Base-by-base conservation (phyloP, 495 filamentous ascomycete genomes). In the Poronia punctata region DNA sequence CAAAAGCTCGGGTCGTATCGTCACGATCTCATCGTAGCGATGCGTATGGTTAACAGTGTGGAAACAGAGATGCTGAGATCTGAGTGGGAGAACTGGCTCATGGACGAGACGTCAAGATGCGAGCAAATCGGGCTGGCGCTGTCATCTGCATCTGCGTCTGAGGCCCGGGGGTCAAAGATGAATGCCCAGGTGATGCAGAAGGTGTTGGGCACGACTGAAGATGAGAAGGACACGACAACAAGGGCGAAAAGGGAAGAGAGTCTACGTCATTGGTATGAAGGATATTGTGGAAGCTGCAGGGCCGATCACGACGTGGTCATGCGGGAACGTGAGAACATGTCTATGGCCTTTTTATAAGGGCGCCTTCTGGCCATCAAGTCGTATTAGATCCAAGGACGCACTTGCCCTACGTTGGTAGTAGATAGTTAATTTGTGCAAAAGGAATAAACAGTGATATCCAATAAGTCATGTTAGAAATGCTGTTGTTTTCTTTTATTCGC, bases 71-170 rank as follows among this genome's bases (percentile, higher is more conserved):
- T 93, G 55, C 47, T 97, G 40, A 70, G 75, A 40, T 81, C 77
- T 2, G 89, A 96, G 65, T 98, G 86, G 82, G 88, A 93, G 64
- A 82, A 82, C 27, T 97, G 88, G 88, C 71, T 97, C 11, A 55
- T 67, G 4, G 78, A 80, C 27, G 89, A 96, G 64, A 71, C 69
- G 38, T 51, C 60, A 16, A 75, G 79, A 40, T 95, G 88, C 62
- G 72, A 72, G 31, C 70, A 77, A 52, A 72, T 86, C 3, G 59
- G 54, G 7, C 59, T 82, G 41, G 55, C 84, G 45, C 36, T 65
- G 10, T 36, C 53, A 9, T 50, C 35, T 1, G 45, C 52, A 27
- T 56, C 62, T n/a, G 56, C 35, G 16, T 52, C 57, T 35, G 33
- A 40, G 17, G 49, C 64, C 26, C 52, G 49, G 7, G 43, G 8